phyloP scores from a whole-genome alignment of 257 asterid genomes.

The Ilex aquifolium region DNA sequence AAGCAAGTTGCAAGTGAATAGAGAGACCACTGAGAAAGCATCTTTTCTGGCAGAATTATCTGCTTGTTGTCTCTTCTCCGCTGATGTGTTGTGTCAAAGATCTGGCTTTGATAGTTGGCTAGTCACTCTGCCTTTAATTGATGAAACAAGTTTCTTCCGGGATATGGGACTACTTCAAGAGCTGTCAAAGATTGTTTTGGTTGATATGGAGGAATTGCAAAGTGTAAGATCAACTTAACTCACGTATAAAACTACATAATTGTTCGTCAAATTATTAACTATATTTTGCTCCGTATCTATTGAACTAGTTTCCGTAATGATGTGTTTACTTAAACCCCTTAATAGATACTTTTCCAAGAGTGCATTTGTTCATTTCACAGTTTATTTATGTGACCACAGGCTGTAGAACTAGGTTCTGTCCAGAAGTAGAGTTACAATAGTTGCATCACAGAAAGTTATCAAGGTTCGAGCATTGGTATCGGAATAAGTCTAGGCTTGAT shows the following conservation, averaged over 20 bases:
- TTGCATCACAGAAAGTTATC: no score
- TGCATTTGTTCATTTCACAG: no score
- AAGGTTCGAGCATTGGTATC: no score
- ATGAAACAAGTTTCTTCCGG: constrained; percentile 64
- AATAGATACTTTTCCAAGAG: no score
- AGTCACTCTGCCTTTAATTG: constrained; percentile 53
- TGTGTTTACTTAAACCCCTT: no score
- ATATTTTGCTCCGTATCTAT: no score
- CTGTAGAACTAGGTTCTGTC: no score
- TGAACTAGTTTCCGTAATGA: no score
- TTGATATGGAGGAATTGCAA: constrained; percentile 45
- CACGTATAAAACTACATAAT: no score
- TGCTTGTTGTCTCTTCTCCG: constrained; percentile 56
- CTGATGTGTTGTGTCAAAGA: constrained; percentile 41
- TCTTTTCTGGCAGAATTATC: constrained; percentile 23
- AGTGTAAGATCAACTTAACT: constrained; percentile 24
- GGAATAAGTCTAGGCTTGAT: no score
- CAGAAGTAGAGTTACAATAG: no score
- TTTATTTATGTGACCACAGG: no score
- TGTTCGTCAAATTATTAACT: background rate
- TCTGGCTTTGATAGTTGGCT: constrained; percentile 54
- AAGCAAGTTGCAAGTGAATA: constrained; percentile 36
- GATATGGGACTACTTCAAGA: constrained; percentile 60
- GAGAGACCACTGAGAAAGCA: constrained; percentile 18
- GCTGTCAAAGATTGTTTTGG: constrained; percentile 38